These are phyloP conservation scores for Linderniella brevidens DNA, from an alignment of 257 asterid genomes.

Conservation along the genomic window DNA sequence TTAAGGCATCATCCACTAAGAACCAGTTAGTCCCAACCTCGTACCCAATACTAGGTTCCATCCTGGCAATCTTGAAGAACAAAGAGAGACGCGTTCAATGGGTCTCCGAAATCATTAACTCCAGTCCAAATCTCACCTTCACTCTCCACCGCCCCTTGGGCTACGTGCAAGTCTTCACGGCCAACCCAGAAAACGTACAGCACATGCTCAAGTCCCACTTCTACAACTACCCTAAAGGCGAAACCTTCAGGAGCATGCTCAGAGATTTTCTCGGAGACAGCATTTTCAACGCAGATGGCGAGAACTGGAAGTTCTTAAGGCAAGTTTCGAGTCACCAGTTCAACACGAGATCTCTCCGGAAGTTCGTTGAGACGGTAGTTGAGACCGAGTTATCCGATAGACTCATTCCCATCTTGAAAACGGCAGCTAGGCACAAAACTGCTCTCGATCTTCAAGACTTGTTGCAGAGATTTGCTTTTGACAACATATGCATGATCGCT, in stretches of 20 bases:
- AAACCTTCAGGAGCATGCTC: slow-evolving; percentile 8
- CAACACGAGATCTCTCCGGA: slow-evolving; percentile 33
- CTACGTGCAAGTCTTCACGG: slow-evolving; percentile 30
- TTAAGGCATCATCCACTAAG: too few relatives aligned
- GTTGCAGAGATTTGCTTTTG: slow-evolving; percentile 54
- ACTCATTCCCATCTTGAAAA: slow-evolving; percentile 23
- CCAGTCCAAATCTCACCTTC: slow-evolving; percentile 35
- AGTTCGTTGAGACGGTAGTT: slow-evolving; percentile 38
- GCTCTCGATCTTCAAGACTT: slow-evolving; percentile 44
- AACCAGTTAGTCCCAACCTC: slow-evolving; percentile 24
- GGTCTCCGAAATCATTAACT: slow-evolving; percentile 23
- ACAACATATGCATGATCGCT: slow-evolving; percentile 45
- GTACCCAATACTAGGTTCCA: slow-evolving; percentile 42
- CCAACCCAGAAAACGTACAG: slow-evolving; percentile 41
- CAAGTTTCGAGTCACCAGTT: slow-evolving; percentile 52
- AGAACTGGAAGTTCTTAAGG: slow-evolving; percentile 41
- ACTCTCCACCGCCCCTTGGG: slow-evolving; percentile 45
- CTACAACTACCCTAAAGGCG: slow-evolving; percentile 36
- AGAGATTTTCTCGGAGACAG: slow-evolving; percentile 50
- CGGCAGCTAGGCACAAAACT: slow-evolving; percentile 10
- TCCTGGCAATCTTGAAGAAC: slow-evolving; percentile 20
- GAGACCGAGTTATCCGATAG: slow-evolving; percentile 30
- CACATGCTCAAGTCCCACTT: slow-evolving; percentile 50
- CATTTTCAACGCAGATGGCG: slow-evolving; percentile 48
- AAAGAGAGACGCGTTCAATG: slow-evolving; percentile 32